Evolutionary conservation across 2,329 filamentous ascomycete species (phyloP), one percentile per base, ranked within the genome.

Genomic region (Dactylonectria macrodidyma): DNA sequence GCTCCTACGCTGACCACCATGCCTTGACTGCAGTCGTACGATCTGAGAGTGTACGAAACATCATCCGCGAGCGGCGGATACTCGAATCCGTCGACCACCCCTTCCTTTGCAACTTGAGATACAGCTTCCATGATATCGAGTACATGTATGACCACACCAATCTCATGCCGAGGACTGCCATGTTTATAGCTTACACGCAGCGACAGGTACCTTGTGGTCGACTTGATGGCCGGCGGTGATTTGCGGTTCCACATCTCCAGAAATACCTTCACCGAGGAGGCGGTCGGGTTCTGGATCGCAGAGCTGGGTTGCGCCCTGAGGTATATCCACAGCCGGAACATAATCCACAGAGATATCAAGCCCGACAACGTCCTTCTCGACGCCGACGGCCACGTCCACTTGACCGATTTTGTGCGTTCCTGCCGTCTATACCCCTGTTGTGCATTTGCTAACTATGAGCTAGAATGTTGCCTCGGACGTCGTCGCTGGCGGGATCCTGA

Each of bases 81-180:
- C 89, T 99, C 78, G 95, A 99, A 84, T 95, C 98, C 81, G 89
- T 99, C 76, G 98, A 97, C 80, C 96, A 99, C 78, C 95, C 95
- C 30, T 99, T 98, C 81, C 93, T 99, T 75, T 98, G 95, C 86
- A 99, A 99, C 82, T 85, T 99, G 86, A 93, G 96, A 77, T 99
- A 98, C 84, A 98, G 95, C 83, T 99, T 99, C 80, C 96, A 99
- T 83, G 96, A 99, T 82, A 95, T 98, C 76, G 96, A 99, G 82
- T 99, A 99, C 83, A 92, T 99, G 94, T 97, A 87, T 78, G 93
- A 51, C n/a, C n/a, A n/a, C n/a, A n/a, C n/a, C n/a, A n/a, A n/a
- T n/a, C 47, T 26, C 64, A 33, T 14, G 48, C n/a, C 11, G 12
- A 41, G 34, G 30, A 24, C 19, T 24, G 41, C 44, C 33, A 14